phyloP scores from a whole-genome alignment of 75 land plant species.

The Cryptomeria japonica region DNA sequence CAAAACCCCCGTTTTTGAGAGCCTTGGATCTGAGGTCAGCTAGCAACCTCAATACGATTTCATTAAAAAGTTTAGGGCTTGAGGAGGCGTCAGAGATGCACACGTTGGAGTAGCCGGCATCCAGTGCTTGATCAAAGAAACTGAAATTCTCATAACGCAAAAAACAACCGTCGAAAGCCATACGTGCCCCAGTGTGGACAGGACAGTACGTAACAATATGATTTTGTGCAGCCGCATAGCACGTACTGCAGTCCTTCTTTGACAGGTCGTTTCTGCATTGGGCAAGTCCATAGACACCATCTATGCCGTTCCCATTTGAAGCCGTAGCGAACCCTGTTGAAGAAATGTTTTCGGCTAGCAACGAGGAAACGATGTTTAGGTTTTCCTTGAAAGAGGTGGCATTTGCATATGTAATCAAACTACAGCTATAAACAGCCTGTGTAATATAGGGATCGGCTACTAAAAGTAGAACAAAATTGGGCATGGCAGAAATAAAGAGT shows the following conservation, averaged over 20 bases:
- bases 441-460: not conserved
- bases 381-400: not conserved
- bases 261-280: not conserved
- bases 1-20: conserved; percentile 11
- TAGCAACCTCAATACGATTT: not conserved
- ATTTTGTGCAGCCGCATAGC: not conserved
- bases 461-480: no score
- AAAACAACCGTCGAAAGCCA: conserved; percentile 37
- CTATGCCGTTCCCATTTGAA: no score
- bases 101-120: not conserved
- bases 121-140: conserved; percentile 22
- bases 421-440: not conserved
- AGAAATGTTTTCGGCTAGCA: not conserved
- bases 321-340: not conserved
- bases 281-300: not conserved
- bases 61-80: not conserved
- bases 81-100: not conserved
- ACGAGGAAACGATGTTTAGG: not conserved
- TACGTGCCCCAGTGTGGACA: conserved; percentile 10
- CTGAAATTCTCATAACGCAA: conserved; percentile 36
- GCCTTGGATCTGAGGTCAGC: conserved; percentile 18
- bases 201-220: not conserved
- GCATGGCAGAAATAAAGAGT: no score
- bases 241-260: not conserved
- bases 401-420: not conserved